Conservation (phyloP, 2,329 filamentous ascomycete genomes). For the Colletotrichum gigasporum region DNA sequence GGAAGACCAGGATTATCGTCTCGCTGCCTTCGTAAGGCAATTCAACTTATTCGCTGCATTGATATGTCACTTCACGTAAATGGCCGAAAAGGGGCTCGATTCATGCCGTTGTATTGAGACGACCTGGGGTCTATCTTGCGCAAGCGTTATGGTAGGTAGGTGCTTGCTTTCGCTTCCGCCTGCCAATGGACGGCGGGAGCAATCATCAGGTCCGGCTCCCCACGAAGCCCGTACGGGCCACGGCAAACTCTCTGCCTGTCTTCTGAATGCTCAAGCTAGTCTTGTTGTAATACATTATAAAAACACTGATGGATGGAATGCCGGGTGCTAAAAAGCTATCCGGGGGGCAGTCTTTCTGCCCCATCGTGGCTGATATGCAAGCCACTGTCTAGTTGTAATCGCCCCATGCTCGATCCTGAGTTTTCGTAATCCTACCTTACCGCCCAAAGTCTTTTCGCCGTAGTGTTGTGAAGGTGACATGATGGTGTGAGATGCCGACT, state of each 20-base stretch:
- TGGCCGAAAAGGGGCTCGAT: neutral
- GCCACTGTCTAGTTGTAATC: slow-evolving; percentile 20
- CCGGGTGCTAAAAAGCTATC: neutral
- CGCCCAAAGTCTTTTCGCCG: neutral
- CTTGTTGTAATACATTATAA: slow-evolving; percentile 31
- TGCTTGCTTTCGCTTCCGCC: neutral
- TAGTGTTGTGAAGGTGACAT: neutral
- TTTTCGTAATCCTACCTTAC: neutral
- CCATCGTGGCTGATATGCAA: neutral
- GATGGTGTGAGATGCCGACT: neutral
- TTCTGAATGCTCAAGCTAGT: slow-evolving; percentile 1
- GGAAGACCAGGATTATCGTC: no score
- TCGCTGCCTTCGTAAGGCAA: no score
- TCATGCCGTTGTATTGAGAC: neutral
- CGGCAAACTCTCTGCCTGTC: neutral
- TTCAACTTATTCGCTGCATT: no score
- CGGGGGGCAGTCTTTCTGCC: slow-evolving; percentile 21
- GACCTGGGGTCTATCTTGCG: slow-evolving; percentile 5
- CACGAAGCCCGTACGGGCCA: neutral
- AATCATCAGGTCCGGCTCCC: neutral
- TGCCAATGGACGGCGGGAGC: neutral
- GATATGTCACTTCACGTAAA: no score
- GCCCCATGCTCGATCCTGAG: slow-evolving; percentile 1
- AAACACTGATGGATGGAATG: slow-evolving; percentile 25
- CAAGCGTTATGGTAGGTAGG: neutral